A percentile compares a stretch with the other conserved stretches of the same genome.
phyloP scores from a whole-genome alignment of 2,329 filamentous ascomycete species.

The Dactylonectria estremocensis region DNA sequence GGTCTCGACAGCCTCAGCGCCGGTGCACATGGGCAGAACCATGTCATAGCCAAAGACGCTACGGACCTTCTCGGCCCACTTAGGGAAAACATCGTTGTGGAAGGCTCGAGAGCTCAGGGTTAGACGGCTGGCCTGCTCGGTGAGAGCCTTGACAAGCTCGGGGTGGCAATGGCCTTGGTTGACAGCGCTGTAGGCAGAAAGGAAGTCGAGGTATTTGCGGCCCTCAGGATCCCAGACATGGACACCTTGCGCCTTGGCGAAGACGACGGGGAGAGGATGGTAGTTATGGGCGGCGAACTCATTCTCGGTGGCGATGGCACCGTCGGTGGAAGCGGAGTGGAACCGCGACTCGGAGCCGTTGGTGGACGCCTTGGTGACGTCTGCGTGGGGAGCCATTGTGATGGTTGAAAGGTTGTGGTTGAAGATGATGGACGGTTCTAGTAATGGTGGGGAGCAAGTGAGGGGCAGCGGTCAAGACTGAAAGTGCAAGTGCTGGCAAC shows the following conservation, averaged over 20 bases:
- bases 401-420: conserved; percentile 15
- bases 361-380: conserved; percentile 53
- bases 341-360: conserved; percentile 59
- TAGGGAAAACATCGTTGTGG: conserved; percentile 98
- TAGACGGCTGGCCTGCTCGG: conserved; percentile 89
- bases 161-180: conserved; percentile 99
- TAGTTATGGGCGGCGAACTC: conserved; percentile 98
- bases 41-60: conserved; percentile 95
- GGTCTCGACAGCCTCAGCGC: conserved; percentile 76
- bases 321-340: conserved; percentile 84
- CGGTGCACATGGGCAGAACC: conserved; percentile 98
- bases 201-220: conserved; percentile 95
- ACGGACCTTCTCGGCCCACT: conserved; percentile 94
- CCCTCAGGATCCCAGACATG: conserved; percentile 98
- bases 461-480: conserved; percentile 12
- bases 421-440: conserved; percentile 7
- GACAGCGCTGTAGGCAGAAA: conserved; percentile 97
- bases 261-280: conserved; percentile 95
- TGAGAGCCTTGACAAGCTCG: conserved; percentile 90
- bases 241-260: conserved; percentile 86
- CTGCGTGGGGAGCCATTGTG: conserved; percentile 74
- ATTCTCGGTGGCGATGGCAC: conserved; percentile 86
- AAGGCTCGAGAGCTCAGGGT: conserved; percentile 96
- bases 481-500: neutral
- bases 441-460: conserved; percentile 19